Conservation (phyloP, 306 rosid genomes). For the Bauhinia variegata region DNA sequence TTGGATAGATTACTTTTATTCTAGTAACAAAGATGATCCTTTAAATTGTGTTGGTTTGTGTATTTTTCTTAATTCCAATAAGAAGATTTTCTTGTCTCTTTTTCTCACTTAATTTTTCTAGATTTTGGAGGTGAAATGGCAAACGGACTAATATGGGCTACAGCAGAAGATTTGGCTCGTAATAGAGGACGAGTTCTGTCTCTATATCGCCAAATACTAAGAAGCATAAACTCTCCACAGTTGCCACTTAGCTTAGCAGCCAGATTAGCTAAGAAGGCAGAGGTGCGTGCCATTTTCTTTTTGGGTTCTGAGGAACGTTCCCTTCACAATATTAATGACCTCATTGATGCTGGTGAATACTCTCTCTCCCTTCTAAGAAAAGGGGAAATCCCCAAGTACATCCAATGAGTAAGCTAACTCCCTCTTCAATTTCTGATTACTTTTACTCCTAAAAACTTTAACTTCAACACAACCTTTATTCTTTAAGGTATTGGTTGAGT, state of each 20-base stretch:
- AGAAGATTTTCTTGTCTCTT: too few relatives aligned
- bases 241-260: constrained; percentile 67
- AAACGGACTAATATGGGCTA: constrained; percentile 78
- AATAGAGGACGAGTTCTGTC: constrained; percentile 69
- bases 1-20: too few relatives aligned
- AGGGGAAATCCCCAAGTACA: constrained; percentile 57
- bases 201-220: constrained; percentile 68
- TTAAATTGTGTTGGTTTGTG: too few relatives aligned
- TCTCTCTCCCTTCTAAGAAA: constrained; percentile 71
- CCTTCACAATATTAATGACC: constrained; percentile 74
- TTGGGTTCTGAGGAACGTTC: constrained; percentile 82
- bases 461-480: too few relatives aligned
- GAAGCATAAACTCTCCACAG: constrained; percentile 73
- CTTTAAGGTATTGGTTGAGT: too few relatives aligned
- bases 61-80: too few relatives aligned
- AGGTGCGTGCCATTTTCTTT: constrained; percentile 68
- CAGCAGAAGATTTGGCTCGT: constrained; percentile 70
- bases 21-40: too few relatives aligned
- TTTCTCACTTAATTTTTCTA: too few relatives aligned
- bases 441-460: too few relatives aligned
- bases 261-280: constrained; percentile 68
- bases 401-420: constrained; percentile 55
- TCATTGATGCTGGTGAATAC: constrained; percentile 75
- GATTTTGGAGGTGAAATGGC: constrained; percentile 44
- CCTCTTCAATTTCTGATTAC: too few relatives aligned